Evolutionary conservation across 179 eudicot species (phyloP).

Genomic region (Heliamphora pulchella): DNA sequence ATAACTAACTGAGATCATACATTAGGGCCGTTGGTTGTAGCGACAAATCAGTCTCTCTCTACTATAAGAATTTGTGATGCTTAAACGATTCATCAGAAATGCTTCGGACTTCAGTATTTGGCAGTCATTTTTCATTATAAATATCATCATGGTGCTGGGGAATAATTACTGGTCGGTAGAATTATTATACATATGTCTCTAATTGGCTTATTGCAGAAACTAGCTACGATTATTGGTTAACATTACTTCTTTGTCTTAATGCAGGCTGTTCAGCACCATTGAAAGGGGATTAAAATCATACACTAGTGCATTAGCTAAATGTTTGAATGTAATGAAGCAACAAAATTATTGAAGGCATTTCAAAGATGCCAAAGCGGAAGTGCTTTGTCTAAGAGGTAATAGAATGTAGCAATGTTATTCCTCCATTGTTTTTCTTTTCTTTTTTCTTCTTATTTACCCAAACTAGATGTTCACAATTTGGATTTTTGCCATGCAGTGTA

Average conservation of each 20-base stretch:
- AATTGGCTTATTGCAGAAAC: not conserved
- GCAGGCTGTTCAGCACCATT: conserved; percentile 7
- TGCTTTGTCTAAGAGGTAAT: conserved; percentile 5
- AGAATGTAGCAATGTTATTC: not conserved
- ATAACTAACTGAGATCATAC: not conserved
- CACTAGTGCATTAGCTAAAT: not conserved
- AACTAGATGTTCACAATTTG: not conserved
- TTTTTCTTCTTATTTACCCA: not conserved
- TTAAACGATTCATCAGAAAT: not conserved
- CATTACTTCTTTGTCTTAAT: not conserved
- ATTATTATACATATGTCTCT: not conserved
- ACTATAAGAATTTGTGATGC: not conserved
- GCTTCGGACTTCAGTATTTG: not conserved
- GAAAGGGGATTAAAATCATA: not conserved
- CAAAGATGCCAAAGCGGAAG: not conserved
- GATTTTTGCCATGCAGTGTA: not conserved
- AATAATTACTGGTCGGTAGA: not conserved
- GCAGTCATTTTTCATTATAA: not conserved
- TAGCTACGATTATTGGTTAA: not conserved
- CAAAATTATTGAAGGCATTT: not conserved
- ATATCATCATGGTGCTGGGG: not conserved
- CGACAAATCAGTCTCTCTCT: not conserved
- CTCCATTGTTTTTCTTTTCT: not conserved
- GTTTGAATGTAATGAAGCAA: not conserved
- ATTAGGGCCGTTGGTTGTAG: not conserved